A percentile compares a stretch with the other conserved stretches of the same genome.
Conservation (phyloP, 2,329 filamentous ascomycete genomes). For the Pseudophaeomoniella oleicola region DNA sequence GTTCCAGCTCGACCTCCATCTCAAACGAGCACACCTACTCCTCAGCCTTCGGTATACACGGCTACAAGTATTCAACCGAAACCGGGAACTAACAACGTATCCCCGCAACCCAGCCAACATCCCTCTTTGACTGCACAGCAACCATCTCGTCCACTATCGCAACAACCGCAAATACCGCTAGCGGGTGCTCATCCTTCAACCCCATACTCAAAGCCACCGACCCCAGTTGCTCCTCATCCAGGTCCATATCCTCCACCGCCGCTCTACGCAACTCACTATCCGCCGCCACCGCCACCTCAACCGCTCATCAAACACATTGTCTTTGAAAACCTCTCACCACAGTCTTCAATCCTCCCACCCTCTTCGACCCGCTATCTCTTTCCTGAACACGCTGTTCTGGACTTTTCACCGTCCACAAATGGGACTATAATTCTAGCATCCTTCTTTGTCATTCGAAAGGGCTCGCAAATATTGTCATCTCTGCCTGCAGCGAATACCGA, state of each 20-base stretch:
- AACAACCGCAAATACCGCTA: constrained; percentile 1
- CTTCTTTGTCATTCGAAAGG: constrained; percentile 29
- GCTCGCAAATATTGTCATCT: constrained; percentile 6
- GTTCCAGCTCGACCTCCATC: too few relatives aligned
- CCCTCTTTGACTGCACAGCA: constrained; percentile 13
- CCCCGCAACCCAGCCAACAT: too few relatives aligned
- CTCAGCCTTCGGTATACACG: not conserved
- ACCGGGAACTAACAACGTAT: too few relatives aligned
- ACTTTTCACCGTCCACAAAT: constrained; percentile 23
- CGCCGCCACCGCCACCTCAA: constrained; percentile 15
- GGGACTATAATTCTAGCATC: constrained; percentile 13
- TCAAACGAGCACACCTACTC: not conserved
- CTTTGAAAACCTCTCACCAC: constrained; percentile 29
- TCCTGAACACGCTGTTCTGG: constrained; percentile 32
- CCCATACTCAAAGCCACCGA: not conserved
- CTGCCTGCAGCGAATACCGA: constrained; percentile 21
- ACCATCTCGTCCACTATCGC: constrained; percentile 13
- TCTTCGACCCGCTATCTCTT: constrained; percentile 34
- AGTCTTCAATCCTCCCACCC: constrained; percentile 24
- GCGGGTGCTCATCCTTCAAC: not conserved
- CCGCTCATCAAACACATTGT: constrained; percentile 30
- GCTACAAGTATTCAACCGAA: not conserved
- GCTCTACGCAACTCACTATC: constrained; percentile 10
- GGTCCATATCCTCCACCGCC: constrained; percentile 3
- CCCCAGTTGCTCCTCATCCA: constrained; percentile 3